Evolutionary conservation across 2,329 filamentous ascomycete genomes (phyloP).

Genomic region (Claviceps sp.): DNA sequence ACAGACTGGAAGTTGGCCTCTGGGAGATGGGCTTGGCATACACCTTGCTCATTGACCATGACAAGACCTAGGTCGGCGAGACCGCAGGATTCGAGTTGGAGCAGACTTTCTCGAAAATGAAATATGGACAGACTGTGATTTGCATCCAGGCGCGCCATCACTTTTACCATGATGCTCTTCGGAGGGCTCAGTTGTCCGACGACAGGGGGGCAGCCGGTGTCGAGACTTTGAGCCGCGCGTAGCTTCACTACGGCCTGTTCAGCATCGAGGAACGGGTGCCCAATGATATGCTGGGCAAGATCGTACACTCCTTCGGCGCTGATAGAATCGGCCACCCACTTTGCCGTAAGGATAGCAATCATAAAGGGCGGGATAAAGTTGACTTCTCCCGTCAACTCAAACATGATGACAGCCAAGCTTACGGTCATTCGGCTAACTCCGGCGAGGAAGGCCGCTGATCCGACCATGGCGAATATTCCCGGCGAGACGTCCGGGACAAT

Average conservation of each 20-base stretch:
- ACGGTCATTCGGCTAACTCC: slow-evolving; percentile 47
- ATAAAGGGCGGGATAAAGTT: slow-evolving; percentile 45
- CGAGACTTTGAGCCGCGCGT: slow-evolving; percentile 21
- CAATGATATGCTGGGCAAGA: slow-evolving; percentile 43
- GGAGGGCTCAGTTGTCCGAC: slow-evolving; percentile 39
- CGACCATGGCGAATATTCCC: slow-evolving; percentile 49
- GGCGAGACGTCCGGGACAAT: slow-evolving; percentile 30
- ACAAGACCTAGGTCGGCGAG: slow-evolving; percentile 45
- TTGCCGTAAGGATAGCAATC: slow-evolving; percentile 45
- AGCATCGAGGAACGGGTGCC: slow-evolving; percentile 43
- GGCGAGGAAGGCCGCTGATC: slow-evolving; percentile 43
- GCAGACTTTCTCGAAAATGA: slow-evolving; percentile 31
- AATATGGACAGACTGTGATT: slow-evolving; percentile 24
- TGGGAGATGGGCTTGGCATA: slow-evolving; percentile 41
- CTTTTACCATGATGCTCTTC: slow-evolving; percentile 39
- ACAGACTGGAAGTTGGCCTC: slow-evolving; percentile 40
- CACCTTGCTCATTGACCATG: slow-evolving; percentile 31
- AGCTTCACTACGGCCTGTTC: slow-evolving; percentile 29
- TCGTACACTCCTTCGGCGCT: slow-evolving; percentile 43
- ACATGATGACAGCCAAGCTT: slow-evolving; percentile 46
- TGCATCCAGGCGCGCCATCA: slow-evolving; percentile 33
- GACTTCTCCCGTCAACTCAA: slow-evolving; percentile 45
- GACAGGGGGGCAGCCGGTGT: slow-evolving; percentile 12
- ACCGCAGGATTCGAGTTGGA: slow-evolving; percentile 31
- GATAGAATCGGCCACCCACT: slow-evolving; percentile 44